A percentile compares a stretch with the other conserved stretches of the same genome.
Conservation (phyloP, 2,329 filamentous ascomycete species). For the Fusarium palustre region DNA sequence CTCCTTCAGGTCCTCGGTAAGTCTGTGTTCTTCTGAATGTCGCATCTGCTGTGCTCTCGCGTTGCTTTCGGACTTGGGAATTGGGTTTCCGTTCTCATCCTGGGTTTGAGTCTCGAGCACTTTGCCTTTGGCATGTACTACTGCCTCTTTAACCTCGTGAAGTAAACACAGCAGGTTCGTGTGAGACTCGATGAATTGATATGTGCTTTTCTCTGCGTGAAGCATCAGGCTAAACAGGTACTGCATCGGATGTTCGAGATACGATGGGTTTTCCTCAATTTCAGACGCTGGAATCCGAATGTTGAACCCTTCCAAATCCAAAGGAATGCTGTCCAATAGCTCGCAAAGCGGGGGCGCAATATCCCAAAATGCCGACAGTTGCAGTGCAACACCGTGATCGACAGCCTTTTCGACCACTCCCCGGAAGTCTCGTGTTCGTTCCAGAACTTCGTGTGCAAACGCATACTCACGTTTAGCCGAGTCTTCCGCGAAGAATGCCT, state of each 20-base stretch:
- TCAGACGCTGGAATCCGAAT: conserved; percentile 84
- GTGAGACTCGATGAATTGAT: conserved; percentile 97
- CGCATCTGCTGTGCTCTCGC: conserved; percentile 67
- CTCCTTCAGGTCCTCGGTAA: conserved; percentile 91
- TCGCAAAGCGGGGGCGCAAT: conserved; percentile 86
- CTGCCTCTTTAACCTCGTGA: conserved; percentile 88
- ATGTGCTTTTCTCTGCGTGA: conserved; percentile 91
- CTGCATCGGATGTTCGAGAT: conserved; percentile 83
- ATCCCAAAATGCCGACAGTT: conserved; percentile 97
- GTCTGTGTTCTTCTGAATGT: conserved; percentile 72
- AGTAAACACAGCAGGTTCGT: conserved; percentile 89
- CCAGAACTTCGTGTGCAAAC: conserved; percentile 77
- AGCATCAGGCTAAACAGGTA: conserved; percentile 88
- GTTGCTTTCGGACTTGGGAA: conserved; percentile 51
- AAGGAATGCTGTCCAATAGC: conserved; percentile 83
- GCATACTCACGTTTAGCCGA: conserved; percentile 75
- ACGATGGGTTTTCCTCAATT: conserved; percentile 86
- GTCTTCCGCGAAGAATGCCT: conserved; percentile 85
- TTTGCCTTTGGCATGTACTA: conserved; percentile 75
- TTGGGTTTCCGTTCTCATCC: conserved; percentile 52
- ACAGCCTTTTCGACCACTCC: conserved; percentile 86
- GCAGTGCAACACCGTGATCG: conserved; percentile 86
- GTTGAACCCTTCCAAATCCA: conserved; percentile 68
- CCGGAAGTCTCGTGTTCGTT: conserved; percentile 81
- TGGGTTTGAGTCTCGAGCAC: conserved; percentile 74